These are phyloP conservation scores for Aspergillus nomiae DNA, from an alignment of 2,329 filamentous ascomycete genomes.

Conservation along the genomic window DNA sequence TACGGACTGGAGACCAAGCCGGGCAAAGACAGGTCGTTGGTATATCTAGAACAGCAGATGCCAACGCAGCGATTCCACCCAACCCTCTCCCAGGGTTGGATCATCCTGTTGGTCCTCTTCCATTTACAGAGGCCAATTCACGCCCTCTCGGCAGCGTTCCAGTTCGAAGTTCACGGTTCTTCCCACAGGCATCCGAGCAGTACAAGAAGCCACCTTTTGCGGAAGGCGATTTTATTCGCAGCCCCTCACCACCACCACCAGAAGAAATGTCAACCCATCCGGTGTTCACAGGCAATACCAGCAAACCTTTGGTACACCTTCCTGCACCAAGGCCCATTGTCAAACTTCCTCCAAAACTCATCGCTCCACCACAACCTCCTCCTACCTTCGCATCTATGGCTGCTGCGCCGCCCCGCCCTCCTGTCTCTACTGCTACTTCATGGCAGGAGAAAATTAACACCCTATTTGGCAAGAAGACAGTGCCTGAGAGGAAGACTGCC, in stretches of 20 bases:
- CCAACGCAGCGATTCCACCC: conserved; percentile 25
- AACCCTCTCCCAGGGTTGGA: conserved; percentile 41
- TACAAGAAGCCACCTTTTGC: conserved; percentile 33
- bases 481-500: conserved; percentile 53
- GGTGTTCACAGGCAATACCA: conserved; percentile 53
- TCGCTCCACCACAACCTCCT: conserved; percentile 47
- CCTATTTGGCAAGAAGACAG: conserved; percentile 66
- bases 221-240: conserved; percentile 37
- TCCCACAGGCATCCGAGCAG: conserved; percentile 45
- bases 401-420: conserved; percentile 42
- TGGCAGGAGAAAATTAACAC: conserved; percentile 88
- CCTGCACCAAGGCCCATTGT: conserved; percentile 71
- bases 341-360: conserved; percentile 68
- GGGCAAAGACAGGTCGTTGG: conserved; percentile 42
- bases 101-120: conserved; percentile 36
- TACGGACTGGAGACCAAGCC: conserved; percentile 43
- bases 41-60: conserved; percentile 37
- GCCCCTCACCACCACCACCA: conserved; percentile 58
- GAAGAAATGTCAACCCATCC: conserved; percentile 59
- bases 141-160: conserved; percentile 38
- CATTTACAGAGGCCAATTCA: conserved; percentile 36
- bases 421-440: conserved; percentile 49
- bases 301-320: conserved; percentile 58
- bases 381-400: conserved; percentile 49
- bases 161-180: conserved; percentile 51